Evolutionary conservation across 257 asterid species (phyloP).

Genomic region (Solanum dulcamara): DNA sequence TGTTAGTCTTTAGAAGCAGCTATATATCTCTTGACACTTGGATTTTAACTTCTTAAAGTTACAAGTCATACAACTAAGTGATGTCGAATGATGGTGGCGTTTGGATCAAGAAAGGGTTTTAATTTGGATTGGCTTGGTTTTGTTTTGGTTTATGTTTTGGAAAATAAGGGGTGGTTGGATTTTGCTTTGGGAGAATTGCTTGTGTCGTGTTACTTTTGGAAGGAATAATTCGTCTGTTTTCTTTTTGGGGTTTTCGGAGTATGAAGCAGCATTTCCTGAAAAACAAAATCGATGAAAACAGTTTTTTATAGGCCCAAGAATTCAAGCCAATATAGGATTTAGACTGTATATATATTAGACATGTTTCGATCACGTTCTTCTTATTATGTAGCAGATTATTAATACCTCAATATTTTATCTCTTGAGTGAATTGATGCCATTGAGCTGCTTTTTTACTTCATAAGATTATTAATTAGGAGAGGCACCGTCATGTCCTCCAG

Average conservation of each 20-base stretch:
- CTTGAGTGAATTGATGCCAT: neutral
- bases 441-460: neutral
- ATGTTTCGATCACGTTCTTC: neutral
- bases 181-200: neutral
- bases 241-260: neutral
- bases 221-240: neutral
- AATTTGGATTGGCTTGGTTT: neutral
- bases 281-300: neutral
- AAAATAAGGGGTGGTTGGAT: neutral
- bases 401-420: neutral
- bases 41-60: neutral
- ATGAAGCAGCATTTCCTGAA: neutral
- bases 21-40: neutral
- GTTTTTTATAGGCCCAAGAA: neutral
- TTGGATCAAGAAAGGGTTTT: neutral
- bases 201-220: neutral
- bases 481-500: neutral
- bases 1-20: neutral
- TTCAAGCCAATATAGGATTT: neutral
- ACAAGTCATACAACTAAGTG: neutral
- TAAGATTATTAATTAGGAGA: neutral
- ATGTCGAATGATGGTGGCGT: neutral
- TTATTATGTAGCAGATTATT: neutral
- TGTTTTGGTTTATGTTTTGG: neutral
- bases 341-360: neutral